These are phyloP conservation scores for Collybiopsis luxurians DNA, from an alignment of 768 basidiomycete genomes.

Conservation along the genomic window DNA sequence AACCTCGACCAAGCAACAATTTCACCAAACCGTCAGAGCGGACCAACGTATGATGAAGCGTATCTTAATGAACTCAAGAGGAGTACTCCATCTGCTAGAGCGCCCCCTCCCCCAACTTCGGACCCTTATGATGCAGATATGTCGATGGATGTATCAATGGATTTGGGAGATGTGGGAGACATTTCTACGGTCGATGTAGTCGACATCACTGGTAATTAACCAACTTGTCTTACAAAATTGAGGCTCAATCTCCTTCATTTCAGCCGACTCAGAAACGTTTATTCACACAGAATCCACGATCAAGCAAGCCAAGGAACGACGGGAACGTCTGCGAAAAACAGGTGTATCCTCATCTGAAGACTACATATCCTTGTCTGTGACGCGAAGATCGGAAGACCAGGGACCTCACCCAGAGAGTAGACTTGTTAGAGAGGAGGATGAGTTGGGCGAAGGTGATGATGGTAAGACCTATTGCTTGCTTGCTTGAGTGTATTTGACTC, in stretches of 20 bases:
- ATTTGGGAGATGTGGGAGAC: conserved; percentile 42
- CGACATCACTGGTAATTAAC: conserved; percentile 12
- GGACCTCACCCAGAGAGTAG: conserved; percentile 88
- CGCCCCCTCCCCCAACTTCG: conserved; percentile 25
- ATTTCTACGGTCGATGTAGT: conserved; percentile 29
- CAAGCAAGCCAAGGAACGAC: conserved; percentile 68
- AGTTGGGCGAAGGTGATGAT: conserved; percentile 84
- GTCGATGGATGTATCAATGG: conserved; percentile 48
- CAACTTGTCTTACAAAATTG: background rate
- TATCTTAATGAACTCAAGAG: conserved; percentile 80
- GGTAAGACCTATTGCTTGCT: conserved; percentile 41
- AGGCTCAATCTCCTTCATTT: background rate
- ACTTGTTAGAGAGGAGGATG: conserved; percentile 81
- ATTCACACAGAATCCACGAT: conserved; percentile 77
- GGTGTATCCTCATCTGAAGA: conserved; percentile 55
- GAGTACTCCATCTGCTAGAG: conserved; percentile 58
- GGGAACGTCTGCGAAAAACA: conserved; percentile 61
- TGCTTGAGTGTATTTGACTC: background rate
- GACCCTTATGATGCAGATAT: conserved; percentile 52
- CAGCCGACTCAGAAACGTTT: conserved; percentile 36
- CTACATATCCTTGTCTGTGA: conserved; percentile 75
- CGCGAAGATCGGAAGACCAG: conserved; percentile 45
- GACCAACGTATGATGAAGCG: conserved; percentile 68
- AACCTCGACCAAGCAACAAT: conserved; percentile 56
- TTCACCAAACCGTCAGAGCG: conserved; percentile 36